Evolutionary conservation across 805 yeast genomes (phyloP).

Genomic region (Tetrapisispora fleetii): DNA sequence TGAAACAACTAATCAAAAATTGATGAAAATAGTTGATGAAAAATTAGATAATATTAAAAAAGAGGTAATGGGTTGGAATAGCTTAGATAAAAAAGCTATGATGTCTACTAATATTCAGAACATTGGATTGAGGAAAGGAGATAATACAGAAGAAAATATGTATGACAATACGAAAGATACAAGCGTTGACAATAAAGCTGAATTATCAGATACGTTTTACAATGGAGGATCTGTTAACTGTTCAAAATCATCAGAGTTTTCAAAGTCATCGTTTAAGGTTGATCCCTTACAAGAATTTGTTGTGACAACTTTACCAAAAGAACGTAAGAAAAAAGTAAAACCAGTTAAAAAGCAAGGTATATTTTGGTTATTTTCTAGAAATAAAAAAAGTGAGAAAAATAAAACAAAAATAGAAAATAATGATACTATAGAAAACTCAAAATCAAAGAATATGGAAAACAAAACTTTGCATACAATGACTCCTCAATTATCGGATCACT

Average conservation of each 20-base stretch:
- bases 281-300: slow-evolving; percentile 25
- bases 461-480: neutral
- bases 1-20: slow-evolving; percentile 11
- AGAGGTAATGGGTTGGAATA: slow-evolving; percentile 1
- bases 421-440: neutral
- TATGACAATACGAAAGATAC: no score
- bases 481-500: no score
- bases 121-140: no score
- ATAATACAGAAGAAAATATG: no score
- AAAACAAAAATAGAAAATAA: neutral
- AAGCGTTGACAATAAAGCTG: neutral
- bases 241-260: neutral
- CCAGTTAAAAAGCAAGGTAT: slow-evolving; percentile 14
- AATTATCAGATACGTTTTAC: neutral
- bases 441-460: neutral
- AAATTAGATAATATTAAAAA: slow-evolving; percentile 1
- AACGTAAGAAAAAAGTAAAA: slow-evolving; percentile 9
- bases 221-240: neutral
- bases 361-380: slow-evolving; percentile 15
- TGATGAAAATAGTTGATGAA: slow-evolving; percentile 8
- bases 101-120: no score
- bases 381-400: neutral
- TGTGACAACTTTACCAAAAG: slow-evolving; percentile 19
- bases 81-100: neutral
- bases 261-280: slow-evolving; percentile 17